phyloP scores from a whole-genome alignment of 208 protist genomes.

The Crithidia mellificae region DNA sequence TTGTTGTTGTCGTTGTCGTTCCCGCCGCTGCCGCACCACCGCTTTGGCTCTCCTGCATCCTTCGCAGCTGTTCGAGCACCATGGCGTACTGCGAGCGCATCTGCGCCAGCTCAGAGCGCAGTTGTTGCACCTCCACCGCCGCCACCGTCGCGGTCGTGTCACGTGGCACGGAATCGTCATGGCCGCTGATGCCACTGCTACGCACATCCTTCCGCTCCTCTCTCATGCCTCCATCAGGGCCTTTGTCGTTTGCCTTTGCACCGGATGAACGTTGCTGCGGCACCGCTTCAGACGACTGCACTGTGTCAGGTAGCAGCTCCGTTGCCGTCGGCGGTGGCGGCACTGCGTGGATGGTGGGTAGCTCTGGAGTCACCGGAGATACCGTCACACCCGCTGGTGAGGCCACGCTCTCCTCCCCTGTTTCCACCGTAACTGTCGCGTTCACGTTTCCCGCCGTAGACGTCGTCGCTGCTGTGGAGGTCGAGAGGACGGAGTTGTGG shows the following conservation, averaged over 20 bases:
- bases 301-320: background rate
- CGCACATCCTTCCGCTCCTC: background rate
- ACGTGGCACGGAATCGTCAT: too few species aligned
- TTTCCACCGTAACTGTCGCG: background rate
- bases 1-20: background rate
- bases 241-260: too few species aligned
- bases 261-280: background rate
- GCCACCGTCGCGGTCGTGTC: background rate
- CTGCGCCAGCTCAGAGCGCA: conserved; percentile 22
- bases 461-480: background rate
- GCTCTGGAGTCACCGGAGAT: conserved; percentile 6
- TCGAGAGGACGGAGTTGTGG: too few species aligned
- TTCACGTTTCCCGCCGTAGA: background rate
- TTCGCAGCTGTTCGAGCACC: conserved; percentile 19
- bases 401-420: background rate
- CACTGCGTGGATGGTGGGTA: background rate
- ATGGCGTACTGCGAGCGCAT: conserved; percentile 26
- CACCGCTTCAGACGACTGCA: background rate
- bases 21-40: background rate
- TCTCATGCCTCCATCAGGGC: too few species aligned
- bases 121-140: conserved; percentile 18
- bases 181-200: too few species aligned
- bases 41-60: conserved; percentile 8
- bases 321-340: background rate
- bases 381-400: background rate